Evolutionary conservation across 306 rosid species (phyloP), one percentile per base, ranked within the genome.

Genomic region (Cicer yamashitae): DNA sequence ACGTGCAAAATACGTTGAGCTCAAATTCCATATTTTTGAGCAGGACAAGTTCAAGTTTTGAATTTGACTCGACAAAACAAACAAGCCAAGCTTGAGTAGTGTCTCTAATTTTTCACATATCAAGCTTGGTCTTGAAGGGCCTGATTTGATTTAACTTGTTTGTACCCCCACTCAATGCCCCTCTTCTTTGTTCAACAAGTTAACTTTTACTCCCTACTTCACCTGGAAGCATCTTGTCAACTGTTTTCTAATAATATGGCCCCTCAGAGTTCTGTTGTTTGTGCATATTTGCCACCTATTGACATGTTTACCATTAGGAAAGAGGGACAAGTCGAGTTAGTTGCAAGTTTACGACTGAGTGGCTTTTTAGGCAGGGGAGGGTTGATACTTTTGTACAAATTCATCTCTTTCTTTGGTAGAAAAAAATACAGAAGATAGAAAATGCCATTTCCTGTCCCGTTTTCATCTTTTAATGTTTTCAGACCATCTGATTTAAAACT

Each of bases 401-500:
- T 71, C 17, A 30, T 40, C 48, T 30, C 41, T 76, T 62, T 70
- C 37, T 38, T 13, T 17, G 1, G 71, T 37, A 10, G 18, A 48
- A 18, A 44, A 46, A 30, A 38, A 14, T 70, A 22, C 13, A 14
- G 12, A 50, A 56, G 67, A 70, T 20, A 48, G 45, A 62, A 14
- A 41, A 48, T 71, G 58, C 57, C 71, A 54, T 71, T 53, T 58
- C 30, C 59, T 44, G 51, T 63, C 17, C 7, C 25, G 15, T 57
- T 57, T 73, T 72, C 15, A 60, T 48, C 13, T 75, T 53, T 57
- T 22, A 17, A 58, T 47, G 71, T 85, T 54, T 56, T 69, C 20
- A 68, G 62, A 58, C 41, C 20, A 61, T 10, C 47, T 73, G 38
- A 18, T 56, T 48, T 62, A 25, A 20, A 75, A 13, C 12, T 37